A percentile compares a stretch with the other conserved stretches of the same genome.
These are phyloP conservation scores for Tulasnella sp. DNA, from an alignment of 768 basidiomycete species.

Conservation along the genomic window DNA sequence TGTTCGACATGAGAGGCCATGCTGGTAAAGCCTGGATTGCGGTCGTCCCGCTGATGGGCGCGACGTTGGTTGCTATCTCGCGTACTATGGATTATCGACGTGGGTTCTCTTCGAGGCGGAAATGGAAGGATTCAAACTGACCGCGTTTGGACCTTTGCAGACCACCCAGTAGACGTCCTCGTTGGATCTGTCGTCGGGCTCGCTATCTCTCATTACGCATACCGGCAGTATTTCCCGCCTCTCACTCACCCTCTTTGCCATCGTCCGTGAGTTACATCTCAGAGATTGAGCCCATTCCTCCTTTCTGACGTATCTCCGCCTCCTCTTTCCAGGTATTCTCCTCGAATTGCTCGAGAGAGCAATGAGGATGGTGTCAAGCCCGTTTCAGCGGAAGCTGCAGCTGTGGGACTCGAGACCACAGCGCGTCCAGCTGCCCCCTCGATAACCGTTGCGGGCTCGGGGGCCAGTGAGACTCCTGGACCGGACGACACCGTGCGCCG, in stretches of 20 bases:
- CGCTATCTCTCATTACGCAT: conserved; percentile 56
- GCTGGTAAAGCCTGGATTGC: conserved; percentile 77
- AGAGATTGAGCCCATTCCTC: conserved; percentile 35
- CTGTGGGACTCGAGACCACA: not conserved
- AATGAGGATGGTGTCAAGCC: not conserved
- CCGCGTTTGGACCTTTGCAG: conserved; percentile 27
- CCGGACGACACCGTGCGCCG: conserved; percentile 3
- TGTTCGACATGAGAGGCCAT: conserved; percentile 75
- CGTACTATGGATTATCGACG: conserved; percentile 89
- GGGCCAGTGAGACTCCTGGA: not conserved
- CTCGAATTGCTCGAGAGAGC: not conserved
- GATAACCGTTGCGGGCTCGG: not conserved
- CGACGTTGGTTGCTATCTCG: conserved; percentile 64
- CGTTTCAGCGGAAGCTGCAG: not conserved
- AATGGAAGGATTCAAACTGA: not conserved
- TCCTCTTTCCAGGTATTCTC: conserved; percentile 8
- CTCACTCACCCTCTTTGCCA: conserved; percentile 52
- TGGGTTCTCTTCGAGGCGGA: conserved; percentile 27
- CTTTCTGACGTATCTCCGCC: not conserved
- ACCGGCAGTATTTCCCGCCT: conserved; percentile 77
- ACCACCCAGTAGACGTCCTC: conserved; percentile 88
- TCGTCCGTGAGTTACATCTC: conserved; percentile 33
- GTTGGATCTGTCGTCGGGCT: conserved; percentile 70
- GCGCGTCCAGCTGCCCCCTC: not conserved
- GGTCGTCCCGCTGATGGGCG: conserved; percentile 62